These are phyloP conservation scores for Saccharomyces pastorianus DNA, from an alignment of 1,139 yeast genomes.

Conservation along the genomic window DNA sequence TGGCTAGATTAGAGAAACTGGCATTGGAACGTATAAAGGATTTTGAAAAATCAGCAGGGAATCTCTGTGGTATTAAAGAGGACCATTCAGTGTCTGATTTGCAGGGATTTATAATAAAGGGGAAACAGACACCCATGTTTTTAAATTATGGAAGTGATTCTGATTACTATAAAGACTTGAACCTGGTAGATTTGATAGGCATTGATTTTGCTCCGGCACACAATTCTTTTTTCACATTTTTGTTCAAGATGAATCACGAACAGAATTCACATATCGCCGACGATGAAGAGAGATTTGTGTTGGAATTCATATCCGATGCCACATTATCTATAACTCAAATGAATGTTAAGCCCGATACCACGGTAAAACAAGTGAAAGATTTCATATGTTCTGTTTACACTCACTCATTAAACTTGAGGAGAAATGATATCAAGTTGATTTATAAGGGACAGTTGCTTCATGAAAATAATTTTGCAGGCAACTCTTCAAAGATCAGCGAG, in stretches of 20 bases:
- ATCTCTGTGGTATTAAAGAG: constrained; percentile 14
- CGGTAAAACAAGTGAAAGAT: constrained; percentile 24
- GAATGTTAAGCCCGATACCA: constrained; percentile 20
- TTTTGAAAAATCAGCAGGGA: neutral
- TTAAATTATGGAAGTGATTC: constrained; percentile 3
- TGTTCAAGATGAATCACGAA: constrained; percentile 23
- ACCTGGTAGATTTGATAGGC: constrained; percentile 18
- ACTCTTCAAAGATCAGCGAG: constrained; percentile 17
- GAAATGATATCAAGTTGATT: constrained; percentile 21
- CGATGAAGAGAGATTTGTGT: constrained; percentile 5
- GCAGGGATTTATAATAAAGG: constrained; percentile 20
- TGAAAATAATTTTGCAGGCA: constrained; percentile 15
- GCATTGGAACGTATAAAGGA: neutral
- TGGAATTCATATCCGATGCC: constrained; percentile 25
- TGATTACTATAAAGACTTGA: constrained; percentile 13
- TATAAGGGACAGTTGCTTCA: constrained; percentile 25
- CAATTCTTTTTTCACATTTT: constrained; percentile 17
- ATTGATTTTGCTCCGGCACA: constrained; percentile 24
- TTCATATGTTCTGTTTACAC: constrained; percentile 25
- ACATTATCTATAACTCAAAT: constrained; percentile 19
- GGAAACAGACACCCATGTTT: constrained; percentile 14
- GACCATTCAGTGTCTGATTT: constrained; percentile 17
- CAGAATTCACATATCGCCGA: constrained; percentile 5
- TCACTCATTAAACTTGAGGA: constrained; percentile 16
- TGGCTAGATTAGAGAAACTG: constrained; percentile 7